Evolutionary conservation across 1,284 basidiomycete species (phyloP).

Genomic region (Mycena sp.): DNA sequence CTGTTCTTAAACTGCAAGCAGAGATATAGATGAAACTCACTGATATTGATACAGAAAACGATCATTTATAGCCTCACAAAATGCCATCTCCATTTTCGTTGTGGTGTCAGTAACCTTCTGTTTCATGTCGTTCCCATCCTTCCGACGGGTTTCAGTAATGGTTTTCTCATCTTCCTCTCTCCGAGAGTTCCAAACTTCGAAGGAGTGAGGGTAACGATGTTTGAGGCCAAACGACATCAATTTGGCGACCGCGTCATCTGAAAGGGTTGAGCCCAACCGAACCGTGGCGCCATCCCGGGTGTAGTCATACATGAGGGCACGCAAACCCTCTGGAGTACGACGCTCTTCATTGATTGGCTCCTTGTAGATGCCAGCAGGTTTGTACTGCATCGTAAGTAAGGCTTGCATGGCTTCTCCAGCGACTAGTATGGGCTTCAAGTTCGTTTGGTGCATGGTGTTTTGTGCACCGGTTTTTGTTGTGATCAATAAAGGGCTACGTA

Average conservation of each 20-base stretch:
- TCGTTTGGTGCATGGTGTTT: background rate
- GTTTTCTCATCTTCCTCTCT: background rate
- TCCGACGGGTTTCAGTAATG: background rate
- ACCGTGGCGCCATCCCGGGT: slow-evolving; percentile 32
- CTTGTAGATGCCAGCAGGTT: background rate
- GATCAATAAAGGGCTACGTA: too few species aligned
- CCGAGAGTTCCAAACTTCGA: slow-evolving; percentile 37
- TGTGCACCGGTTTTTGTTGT: too few species aligned
- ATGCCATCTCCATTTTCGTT: background rate
- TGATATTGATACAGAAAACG: slow-evolving; percentile 33
- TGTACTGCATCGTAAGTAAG: slow-evolving; percentile 40
- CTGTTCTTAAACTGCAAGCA: background rate
- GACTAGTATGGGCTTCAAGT: slow-evolving; percentile 39
- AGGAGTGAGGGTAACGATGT: slow-evolving; percentile 36
- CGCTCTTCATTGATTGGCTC: background rate
- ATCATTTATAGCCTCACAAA: slow-evolving; percentile 35
- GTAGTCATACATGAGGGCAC: background rate
- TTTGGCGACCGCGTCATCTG: slow-evolving; percentile 37
- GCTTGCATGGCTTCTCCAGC: slow-evolving; percentile 46
- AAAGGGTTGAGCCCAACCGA: slow-evolving; percentile 37
- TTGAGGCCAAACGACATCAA: slow-evolving; percentile 37
- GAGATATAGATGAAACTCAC: slow-evolving; percentile 38
- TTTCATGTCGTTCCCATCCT: background rate
- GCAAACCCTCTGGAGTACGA: slow-evolving; percentile 25
- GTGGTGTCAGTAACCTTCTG: slow-evolving; percentile 9